Conservation (phyloP, 1,139 yeast genomes). For the Tardiomyces blankii region DNA sequence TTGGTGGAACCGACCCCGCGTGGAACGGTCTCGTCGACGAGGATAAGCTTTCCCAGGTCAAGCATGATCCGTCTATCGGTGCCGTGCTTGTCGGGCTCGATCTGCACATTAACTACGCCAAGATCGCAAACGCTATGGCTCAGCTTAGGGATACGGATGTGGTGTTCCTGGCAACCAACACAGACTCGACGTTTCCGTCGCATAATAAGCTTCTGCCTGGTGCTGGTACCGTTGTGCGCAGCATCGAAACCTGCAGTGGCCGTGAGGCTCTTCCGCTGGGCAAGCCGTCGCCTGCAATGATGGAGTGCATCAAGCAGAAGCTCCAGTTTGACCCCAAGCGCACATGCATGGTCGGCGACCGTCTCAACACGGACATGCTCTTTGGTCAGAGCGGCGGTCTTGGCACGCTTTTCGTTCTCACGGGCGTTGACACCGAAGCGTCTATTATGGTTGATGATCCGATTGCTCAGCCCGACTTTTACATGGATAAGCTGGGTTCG, state of each 20-base stretch:
- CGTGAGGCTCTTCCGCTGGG: slow-evolving; percentile 67
- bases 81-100: slow-evolving; percentile 88
- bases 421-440: slow-evolving; percentile 78
- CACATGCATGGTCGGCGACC: slow-evolving; percentile 91
- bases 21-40: slow-evolving; percentile 15
- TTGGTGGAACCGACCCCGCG: slow-evolving; percentile 59
- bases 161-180: slow-evolving; percentile 86
- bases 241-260: slow-evolving; percentile 67
- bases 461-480: slow-evolving; percentile 50
- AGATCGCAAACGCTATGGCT: slow-evolving; percentile 71
- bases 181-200: slow-evolving; percentile 88
- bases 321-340: slow-evolving; percentile 46
- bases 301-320: slow-evolving; percentile 75
- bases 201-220: slow-evolving; percentile 83
- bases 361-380: slow-evolving; percentile 88
- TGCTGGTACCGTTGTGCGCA: slow-evolving; percentile 84
- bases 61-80: slow-evolving; percentile 64
- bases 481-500: slow-evolving; percentile 67
- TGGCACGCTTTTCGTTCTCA: slow-evolving; percentile 71
- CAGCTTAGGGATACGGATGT: slow-evolving; percentile 59
- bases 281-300: slow-evolving; percentile 83
- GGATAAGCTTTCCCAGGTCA: slow-evolving; percentile 22
- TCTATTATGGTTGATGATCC: slow-evolving; percentile 37
- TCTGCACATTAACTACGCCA: slow-evolving; percentile 63
- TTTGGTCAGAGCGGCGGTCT: slow-evolving; percentile 85